These are phyloP conservation scores for Trichosporon sp. DNA, from an alignment of 1,284 basidiomycete genomes.

Conservation along the genomic window DNA sequence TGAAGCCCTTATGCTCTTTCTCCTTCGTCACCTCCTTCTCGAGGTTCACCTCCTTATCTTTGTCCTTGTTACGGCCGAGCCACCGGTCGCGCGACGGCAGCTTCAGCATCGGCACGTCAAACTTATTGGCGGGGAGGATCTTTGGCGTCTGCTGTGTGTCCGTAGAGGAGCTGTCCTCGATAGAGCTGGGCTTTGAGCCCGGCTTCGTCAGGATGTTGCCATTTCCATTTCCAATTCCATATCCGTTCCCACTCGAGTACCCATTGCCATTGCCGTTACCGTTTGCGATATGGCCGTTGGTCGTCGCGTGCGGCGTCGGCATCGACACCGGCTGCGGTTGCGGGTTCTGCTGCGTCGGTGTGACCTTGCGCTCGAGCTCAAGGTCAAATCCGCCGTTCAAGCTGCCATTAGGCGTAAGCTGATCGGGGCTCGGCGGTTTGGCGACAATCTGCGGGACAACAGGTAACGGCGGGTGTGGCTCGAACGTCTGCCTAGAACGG, in stretches of 20 bases:
- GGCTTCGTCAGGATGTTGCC: background rate
- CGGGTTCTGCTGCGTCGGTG: conserved; percentile 1
- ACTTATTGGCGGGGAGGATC: background rate
- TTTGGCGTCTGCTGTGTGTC: conserved; percentile 3
- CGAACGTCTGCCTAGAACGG: background rate
- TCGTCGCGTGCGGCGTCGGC: background rate
- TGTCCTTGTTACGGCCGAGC: conserved; percentile 22
- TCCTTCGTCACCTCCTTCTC: conserved; percentile 1
- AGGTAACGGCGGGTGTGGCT: conserved; percentile 3
- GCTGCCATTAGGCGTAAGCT: background rate
- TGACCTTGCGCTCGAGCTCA: conserved; percentile 7
- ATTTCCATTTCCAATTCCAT: background rate
- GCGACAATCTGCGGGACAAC: background rate
- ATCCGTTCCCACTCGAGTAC: background rate
- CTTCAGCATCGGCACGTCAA: conserved; percentile 16
- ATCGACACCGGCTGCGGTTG: background rate
- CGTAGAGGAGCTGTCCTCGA: conserved; percentile 7
- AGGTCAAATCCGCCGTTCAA: background rate
- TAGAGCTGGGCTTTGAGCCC: conserved; percentile 1
- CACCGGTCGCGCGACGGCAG: conserved; percentile 4
- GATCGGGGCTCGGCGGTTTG: conserved; percentile 1
- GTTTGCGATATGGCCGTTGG: background rate
- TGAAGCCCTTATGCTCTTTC: conserved; percentile 11
- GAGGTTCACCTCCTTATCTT: conserved; percentile 21
- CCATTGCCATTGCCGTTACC: background rate